Base-by-base conservation (phyloP, 768 basidiomycete species). In the Tylopilus subfusipes region DNA sequence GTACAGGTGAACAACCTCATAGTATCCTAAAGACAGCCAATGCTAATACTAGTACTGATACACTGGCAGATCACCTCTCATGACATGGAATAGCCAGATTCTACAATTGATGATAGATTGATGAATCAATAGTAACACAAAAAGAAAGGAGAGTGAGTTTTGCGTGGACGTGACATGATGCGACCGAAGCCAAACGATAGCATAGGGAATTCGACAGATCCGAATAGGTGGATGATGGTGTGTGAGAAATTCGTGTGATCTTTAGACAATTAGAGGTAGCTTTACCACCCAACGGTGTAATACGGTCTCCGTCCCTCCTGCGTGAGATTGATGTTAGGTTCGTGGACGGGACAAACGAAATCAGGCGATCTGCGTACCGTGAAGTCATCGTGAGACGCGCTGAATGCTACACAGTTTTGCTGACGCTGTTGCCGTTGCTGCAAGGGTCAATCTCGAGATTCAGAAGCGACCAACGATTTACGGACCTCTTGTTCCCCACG, bases 241-340 rank as follows among this genome's bases (percentile, higher is more conserved):
- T 22, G 49, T 44, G n/a, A 19, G 38, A 27, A 22, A 33, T 31
- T 40, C 8, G 16, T 29, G 8, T n/a, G 18, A 38, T 30, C 27
- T 22, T 33, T 24, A 42, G 29, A 33, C 14, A 36, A 33, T 13
- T 3, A 6, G 21, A 39, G 4, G 11, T 34, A 18, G 43, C 18
- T 29, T 48, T 25, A 62, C 56, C 59, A 58, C 24, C 51, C 61
- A 21, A 44, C 34, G 12, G 59, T 31, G 31, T 57, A 59, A 29
- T 47, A 4, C 44, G 55, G 54, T 39, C 39, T 50, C 22, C 25
- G 42, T 50, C 6, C 27, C 33, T 13, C 30, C 50, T 59, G 54
- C 10, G 2, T 12, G n/a, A 11, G 40, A 36, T 47, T 25, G 27
- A 36, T 18, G 16, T 46, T 21, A 18, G 14, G 11, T 42, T 19